A percentile compares a stretch with the other conserved stretches of the same genome.
Evolutionary conservation across 768 basidiomycete genomes (phyloP).

Genomic region (Trametes villosa): DNA sequence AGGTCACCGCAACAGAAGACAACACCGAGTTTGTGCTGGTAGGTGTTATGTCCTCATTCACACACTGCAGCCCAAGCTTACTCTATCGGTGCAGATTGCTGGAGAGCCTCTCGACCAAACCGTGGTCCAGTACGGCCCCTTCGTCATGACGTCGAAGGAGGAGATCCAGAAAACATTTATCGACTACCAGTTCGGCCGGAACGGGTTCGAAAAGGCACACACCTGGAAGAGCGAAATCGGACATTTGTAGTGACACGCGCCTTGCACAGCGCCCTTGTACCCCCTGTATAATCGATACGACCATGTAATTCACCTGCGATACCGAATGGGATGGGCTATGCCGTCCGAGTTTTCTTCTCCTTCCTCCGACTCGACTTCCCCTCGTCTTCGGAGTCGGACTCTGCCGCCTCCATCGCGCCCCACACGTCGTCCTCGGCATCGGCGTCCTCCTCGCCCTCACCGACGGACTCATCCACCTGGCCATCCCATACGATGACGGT

Average conservation of each 20-base stretch:
- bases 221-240: constrained; percentile 89
- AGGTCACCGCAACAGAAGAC: constrained; percentile 58
- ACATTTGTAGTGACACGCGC: constrained; percentile 13
- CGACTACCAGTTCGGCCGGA: constrained; percentile 78
- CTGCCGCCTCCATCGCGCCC: neutral
- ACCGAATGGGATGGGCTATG: neutral
- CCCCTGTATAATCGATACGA: neutral
- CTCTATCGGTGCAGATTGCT: constrained; percentile 53
- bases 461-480: constrained; percentile 17
- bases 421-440: constrained; percentile 50
- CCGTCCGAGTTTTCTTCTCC: constrained; percentile 23
- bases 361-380: constrained; percentile 31
- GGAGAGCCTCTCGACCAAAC: constrained; percentile 90
- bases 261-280: neutral
- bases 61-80: neutral
- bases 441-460: constrained; percentile 29
- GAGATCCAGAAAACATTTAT: constrained; percentile 83
- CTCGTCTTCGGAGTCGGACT: constrained; percentile 33
- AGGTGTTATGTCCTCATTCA: constrained; percentile 22
- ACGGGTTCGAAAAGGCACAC: constrained; percentile 91
- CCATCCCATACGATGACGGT: constrained; percentile 70
- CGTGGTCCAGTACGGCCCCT: constrained; percentile 86
- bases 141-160: constrained; percentile 81
- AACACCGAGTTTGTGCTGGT: constrained; percentile 80
- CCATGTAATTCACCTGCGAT: neutral